Evolutionary conservation across 108 stramenopile genomes (phyloP).

Genomic region (Mediolabrus comicus): DNA sequence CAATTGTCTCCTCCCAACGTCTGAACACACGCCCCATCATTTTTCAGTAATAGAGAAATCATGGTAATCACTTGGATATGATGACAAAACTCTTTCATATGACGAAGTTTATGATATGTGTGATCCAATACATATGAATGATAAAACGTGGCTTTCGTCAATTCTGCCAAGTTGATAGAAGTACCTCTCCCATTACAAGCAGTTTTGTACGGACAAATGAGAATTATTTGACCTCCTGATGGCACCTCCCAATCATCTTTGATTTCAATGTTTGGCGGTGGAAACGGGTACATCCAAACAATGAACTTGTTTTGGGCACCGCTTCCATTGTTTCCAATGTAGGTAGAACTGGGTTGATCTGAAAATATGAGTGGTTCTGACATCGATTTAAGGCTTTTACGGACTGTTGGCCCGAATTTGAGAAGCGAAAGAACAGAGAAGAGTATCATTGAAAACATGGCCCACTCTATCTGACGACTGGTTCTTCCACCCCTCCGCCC

Average conservation of each 20-base stretch:
- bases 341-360: no score
- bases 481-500: no score
- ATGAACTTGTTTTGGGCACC: background rate
- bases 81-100: background rate
- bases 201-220: constrained; percentile 1
- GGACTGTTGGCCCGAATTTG: no score
- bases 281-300: constrained; percentile 6
- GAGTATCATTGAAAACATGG: no score
- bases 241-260: background rate
- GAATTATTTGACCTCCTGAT: background rate
- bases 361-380: no score
- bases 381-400: no score
- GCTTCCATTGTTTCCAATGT: no score
- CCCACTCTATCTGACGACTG: no score
- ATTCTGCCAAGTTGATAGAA: background rate
- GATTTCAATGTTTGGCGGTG: background rate
- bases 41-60: background rate
- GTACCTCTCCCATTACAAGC: background rate
- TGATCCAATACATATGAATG: background rate
- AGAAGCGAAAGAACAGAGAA: no score
- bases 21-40: background rate
- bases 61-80: constrained; percentile 7
- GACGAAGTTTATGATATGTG: background rate
- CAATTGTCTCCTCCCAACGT: background rate
- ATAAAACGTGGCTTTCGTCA: background rate